These are phyloP conservation scores for Gaultheria prostrata DNA, from an alignment of 148 eudicot species.

Conservation along the genomic window DNA sequence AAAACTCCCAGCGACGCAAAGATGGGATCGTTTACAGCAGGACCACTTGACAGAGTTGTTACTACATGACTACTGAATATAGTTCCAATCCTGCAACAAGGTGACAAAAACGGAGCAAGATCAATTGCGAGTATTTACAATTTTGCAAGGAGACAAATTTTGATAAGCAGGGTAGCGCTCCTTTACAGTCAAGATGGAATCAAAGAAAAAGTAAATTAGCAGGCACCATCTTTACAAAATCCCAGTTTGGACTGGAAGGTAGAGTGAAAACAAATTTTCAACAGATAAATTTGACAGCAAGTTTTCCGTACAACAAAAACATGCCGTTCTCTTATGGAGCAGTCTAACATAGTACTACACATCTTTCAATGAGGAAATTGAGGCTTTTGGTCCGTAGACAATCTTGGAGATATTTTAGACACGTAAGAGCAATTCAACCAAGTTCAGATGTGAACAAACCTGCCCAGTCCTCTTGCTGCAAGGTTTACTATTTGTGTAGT, in stretches of 20 bases:
- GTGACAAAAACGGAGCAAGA: constrained; percentile 14
- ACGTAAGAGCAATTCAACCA: not conserved
- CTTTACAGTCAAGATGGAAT: not conserved
- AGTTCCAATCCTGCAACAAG: constrained; percentile 65
- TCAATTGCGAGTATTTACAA: not conserved
- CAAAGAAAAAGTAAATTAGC: not conserved
- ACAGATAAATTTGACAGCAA: not conserved
- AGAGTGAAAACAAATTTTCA: constrained; percentile 10
- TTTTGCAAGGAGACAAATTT: not conserved
- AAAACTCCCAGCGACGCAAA: constrained; percentile 56
- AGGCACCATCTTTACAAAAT: constrained; percentile 11
- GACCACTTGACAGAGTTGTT: constrained; percentile 38
- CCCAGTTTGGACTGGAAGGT: not conserved
- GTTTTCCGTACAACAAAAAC: not conserved
- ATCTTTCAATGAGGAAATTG: not conserved
- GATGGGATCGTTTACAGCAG: constrained; percentile 55
- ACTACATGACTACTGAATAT: constrained; percentile 71
- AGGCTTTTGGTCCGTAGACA: not conserved
- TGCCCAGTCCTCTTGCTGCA: constrained; percentile 75
- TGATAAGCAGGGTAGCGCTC: not conserved
- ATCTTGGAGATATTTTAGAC: not conserved
- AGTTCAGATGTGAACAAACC: constrained; percentile 42
- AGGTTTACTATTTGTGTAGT: constrained; percentile 45
- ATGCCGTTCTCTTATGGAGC: too few species aligned
- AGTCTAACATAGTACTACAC: not conserved